These are phyloP conservation scores for Botrytis cinerea DNA, from an alignment of 2,329 filamentous ascomycete species.

Conservation along the genomic window DNA sequence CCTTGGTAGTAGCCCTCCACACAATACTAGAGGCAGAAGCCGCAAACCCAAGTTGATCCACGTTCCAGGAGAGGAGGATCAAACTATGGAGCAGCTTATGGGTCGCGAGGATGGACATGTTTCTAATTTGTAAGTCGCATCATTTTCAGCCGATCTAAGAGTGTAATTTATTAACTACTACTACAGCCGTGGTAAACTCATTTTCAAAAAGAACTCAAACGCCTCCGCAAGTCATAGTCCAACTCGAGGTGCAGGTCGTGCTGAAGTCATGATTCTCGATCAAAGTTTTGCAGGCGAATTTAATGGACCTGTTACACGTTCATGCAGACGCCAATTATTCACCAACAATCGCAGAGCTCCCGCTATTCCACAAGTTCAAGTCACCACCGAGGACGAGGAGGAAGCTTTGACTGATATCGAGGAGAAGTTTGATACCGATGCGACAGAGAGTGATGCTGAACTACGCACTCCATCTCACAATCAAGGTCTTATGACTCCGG, in stretches of 20 bases:
- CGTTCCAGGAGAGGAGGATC: slow-evolving; percentile 56
- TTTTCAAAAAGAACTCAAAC: slow-evolving; percentile 61
- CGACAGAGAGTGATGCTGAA: slow-evolving; percentile 17
- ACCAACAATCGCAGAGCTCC: slow-evolving; percentile 43
- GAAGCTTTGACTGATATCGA: slow-evolving; percentile 55
- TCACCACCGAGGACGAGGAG: slow-evolving; percentile 58
- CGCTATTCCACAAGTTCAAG: slow-evolving; percentile 58
- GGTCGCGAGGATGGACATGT: slow-evolving; percentile 73
- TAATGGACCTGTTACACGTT: slow-evolving; percentile 59
- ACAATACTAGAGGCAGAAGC: slow-evolving; percentile 47
- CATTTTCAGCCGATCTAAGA: background rate
- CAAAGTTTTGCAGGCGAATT: slow-evolving; percentile 41
- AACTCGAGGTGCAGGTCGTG: slow-evolving; percentile 29
- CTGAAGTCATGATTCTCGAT: slow-evolving; percentile 42
- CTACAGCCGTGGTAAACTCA: slow-evolving; percentile 73
- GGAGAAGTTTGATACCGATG: slow-evolving; percentile 32
- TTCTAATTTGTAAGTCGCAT: slow-evolving; percentile 71
- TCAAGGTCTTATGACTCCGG: slow-evolving; percentile 51
- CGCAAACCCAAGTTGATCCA: slow-evolving; percentile 56
- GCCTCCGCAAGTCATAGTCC: slow-evolving; percentile 28
- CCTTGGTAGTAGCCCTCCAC: slow-evolving; percentile 49
- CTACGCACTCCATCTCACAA: slow-evolving; percentile 26
- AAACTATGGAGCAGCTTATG: slow-evolving; percentile 52
- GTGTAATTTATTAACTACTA: slow-evolving; percentile 37
- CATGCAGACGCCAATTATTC: slow-evolving; percentile 38